Percentiles rank a stretch among this genome's conserved stretches.
Evolutionary conservation across 1,284 basidiomycete species (phyloP).

Genomic region (Malassezia restricta): DNA sequence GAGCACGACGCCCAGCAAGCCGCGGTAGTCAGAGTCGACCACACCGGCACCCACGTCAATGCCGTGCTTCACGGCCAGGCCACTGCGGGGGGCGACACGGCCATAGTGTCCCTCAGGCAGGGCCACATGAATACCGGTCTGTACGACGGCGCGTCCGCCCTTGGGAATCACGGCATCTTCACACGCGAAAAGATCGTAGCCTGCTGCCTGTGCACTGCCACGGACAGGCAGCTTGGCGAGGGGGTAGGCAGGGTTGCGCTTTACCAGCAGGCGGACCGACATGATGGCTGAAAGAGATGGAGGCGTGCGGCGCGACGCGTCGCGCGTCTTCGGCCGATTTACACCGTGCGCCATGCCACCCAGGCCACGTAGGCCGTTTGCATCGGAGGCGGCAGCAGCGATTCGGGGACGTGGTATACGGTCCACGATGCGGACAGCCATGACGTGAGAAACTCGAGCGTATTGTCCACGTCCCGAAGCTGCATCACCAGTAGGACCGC

Average conservation of each 20-base stretch:
- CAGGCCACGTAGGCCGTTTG: constrained; percentile 4
- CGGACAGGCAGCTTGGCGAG: constrained; percentile 75
- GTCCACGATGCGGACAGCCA: constrained; percentile 20
- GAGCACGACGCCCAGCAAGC: constrained; percentile 78
- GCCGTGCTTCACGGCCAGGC: constrained; percentile 87
- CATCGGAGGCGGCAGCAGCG: background rate
- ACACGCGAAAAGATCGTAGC: constrained; percentile 84
- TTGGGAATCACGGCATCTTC: constrained; percentile 28
- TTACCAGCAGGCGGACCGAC: constrained; percentile 58
- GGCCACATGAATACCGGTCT: constrained; percentile 80
- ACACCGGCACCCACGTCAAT: constrained; percentile 95
- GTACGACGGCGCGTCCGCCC: constrained; percentile 70
- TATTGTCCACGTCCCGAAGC: constrained; percentile 26
- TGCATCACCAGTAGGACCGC: constrained; percentile 27
- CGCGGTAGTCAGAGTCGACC: constrained; percentile 89
- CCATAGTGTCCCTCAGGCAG: constrained; percentile 88
- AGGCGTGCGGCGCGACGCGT: constrained; percentile 4
- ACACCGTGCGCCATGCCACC: background rate
- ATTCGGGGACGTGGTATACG: constrained; percentile 20
- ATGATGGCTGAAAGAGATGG: background rate
- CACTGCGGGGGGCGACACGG: constrained; percentile 83
- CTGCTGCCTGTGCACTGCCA: constrained; percentile 73
- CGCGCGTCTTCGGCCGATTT: constrained; percentile 1
- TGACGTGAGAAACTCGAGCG: constrained; percentile 20
- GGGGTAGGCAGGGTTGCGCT: constrained; percentile 58